Evolutionary conservation across 768 basidiomycete genomes (phyloP).

Genomic region (Tricholoma furcatifolium): DNA sequence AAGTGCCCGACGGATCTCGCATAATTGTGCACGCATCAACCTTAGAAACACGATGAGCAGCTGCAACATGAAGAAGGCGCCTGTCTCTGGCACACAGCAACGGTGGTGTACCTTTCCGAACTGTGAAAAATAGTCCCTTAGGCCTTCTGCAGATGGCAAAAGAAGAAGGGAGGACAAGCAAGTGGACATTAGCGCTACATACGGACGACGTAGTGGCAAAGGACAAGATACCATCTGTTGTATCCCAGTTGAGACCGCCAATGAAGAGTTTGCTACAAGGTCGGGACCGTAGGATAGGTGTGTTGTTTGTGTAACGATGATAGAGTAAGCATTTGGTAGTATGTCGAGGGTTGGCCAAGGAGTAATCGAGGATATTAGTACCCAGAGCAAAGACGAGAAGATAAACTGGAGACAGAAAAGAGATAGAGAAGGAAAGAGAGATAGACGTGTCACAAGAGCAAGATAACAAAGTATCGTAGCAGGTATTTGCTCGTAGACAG

Average conservation of each 20-base stretch:
- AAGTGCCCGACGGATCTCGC: slow-evolving; percentile 74
- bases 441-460: slow-evolving; percentile 20
- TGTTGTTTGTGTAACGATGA: slow-evolving; percentile 18
- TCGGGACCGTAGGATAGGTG: slow-evolving; percentile 20
- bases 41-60: slow-evolving; percentile 26
- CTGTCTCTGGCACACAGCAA: background rate
- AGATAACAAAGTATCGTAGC: slow-evolving; percentile 33
- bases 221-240: slow-evolving; percentile 74
- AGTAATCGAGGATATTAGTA: slow-evolving; percentile 24
- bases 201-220: slow-evolving; percentile 25
- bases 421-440: slow-evolving; percentile 14
- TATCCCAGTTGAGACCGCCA: slow-evolving; percentile 90
- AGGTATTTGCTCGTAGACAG: slow-evolving; percentile 23
- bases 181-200: slow-evolving; percentile 36
- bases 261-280: slow-evolving; percentile 83
- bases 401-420: slow-evolving; percentile 12
- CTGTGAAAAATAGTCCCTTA: slow-evolving; percentile 73
- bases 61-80: slow-evolving; percentile 13
- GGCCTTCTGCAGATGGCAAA: slow-evolving; percentile 42
- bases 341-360: slow-evolving; percentile 23
- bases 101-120: slow-evolving; percentile 62
- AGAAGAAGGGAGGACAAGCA: slow-evolving; percentile 19
- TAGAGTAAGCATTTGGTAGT: slow-evolving; percentile 25
- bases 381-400: slow-evolving; percentile 18
- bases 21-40: slow-evolving; percentile 85